phyloP scores from a whole-genome alignment of 345 rosid genomes.

The Syzygium jambos region DNA sequence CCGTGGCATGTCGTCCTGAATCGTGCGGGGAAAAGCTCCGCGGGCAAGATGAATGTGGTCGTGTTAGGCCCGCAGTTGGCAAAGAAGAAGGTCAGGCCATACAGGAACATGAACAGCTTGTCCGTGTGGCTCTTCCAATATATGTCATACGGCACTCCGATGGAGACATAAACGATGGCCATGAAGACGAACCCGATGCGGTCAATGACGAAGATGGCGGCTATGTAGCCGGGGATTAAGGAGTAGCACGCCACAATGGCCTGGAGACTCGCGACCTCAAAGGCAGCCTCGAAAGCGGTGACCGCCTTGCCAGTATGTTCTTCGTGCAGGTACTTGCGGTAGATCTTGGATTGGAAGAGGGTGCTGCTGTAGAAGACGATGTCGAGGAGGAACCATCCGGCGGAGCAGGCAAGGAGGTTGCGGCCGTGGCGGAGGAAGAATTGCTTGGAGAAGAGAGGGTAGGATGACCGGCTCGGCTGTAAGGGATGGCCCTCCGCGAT shows the following conservation, averaged over 20 bases:
- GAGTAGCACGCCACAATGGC: neutral
- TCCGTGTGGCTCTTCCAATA: constrained; percentile 16
- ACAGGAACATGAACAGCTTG: constrained; percentile 31
- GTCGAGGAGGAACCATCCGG: neutral
- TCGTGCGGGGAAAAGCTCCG: constrained; percentile 72
- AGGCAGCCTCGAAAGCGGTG: neutral
- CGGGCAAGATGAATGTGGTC: constrained; percentile 68
- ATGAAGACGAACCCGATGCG: neutral
- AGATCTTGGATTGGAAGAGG: neutral
- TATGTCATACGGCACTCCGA: constrained; percentile 18
- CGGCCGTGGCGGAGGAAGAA: neutral
- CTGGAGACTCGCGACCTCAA: neutral
- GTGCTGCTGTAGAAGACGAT: neutral
- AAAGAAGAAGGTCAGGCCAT: constrained; percentile 52
- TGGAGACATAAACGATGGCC: neutral
- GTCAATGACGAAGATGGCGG: neutral
- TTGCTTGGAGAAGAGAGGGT: neutral
- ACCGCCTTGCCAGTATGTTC: neutral
- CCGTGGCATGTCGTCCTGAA: constrained; percentile 80
- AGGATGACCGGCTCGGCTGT: neutral
- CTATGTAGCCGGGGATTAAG: neutral
- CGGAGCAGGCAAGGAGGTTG: neutral
- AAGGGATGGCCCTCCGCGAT: neutral
- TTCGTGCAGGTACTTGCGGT: neutral
- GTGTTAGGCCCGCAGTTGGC: constrained; percentile 75